Percentiles rank a stretch among this genome's conserved stretches.
Evolutionary conservation across 2,329 filamentous ascomycete genomes (phyloP).

Genomic region (Colletotrichum musae): DNA sequence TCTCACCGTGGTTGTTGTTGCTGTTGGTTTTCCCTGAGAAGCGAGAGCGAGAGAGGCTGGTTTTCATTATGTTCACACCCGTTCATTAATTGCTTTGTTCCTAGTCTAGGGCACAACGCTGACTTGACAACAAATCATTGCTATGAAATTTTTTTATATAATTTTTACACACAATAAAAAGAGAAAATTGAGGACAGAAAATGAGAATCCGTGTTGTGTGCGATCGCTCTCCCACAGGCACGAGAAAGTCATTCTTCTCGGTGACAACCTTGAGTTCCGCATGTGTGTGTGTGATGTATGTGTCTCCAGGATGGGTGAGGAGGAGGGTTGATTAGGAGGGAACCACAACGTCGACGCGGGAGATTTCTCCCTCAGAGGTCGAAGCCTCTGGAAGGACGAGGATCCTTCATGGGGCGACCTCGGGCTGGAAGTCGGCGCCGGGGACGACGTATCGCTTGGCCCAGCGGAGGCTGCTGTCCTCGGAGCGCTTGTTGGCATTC

Average conservation of each 20-base stretch:
- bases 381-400: background rate
- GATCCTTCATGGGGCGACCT: constrained; percentile 26
- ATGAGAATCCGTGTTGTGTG: constrained; percentile 13
- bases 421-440: constrained; percentile 25
- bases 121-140: constrained; percentile 25
- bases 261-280: constrained; percentile 12
- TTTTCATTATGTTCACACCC: background rate
- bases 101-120: background rate
- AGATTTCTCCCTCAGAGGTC: constrained; percentile 10
- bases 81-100: no score
- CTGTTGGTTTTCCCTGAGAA: no score
- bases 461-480: constrained; percentile 18
- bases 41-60: background rate
- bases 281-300: constrained; percentile 9
- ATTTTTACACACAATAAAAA: constrained; percentile 29
- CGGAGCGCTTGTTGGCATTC: constrained; percentile 14
- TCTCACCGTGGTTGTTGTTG: no score
- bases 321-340: constrained; percentile 22
- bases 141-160: constrained; percentile 19
- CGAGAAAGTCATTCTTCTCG: constrained; percentile 2
- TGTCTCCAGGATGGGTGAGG: background rate
- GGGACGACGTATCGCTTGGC: constrained; percentile 36
- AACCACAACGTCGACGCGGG: constrained; percentile 13
- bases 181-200: constrained; percentile 4
- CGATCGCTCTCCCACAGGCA: constrained; percentile 19